Evolutionary conservation across 1,284 basidiomycete species (phyloP).

Genomic region (Schizophyllum amplum): DNA sequence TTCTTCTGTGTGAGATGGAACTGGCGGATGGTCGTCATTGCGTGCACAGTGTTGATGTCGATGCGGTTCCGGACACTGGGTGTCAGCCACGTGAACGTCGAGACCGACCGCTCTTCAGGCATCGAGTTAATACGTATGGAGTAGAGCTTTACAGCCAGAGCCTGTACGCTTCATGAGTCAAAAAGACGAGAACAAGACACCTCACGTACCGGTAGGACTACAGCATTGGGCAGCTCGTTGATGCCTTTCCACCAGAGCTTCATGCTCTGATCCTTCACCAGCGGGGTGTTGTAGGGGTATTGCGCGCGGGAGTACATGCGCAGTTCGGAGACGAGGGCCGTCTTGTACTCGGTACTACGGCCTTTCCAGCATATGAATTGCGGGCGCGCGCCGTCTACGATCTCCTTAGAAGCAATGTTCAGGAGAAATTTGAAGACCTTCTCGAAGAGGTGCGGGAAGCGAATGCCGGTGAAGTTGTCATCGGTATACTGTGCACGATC

Average conservation of each 20-base stretch:
- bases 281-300: slow-evolving; percentile 16
- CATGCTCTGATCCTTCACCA: slow-evolving; percentile 4
- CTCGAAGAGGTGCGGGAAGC: slow-evolving; percentile 11
- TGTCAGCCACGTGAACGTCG: slow-evolving; percentile 25
- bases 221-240: slow-evolving; percentile 6
- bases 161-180: background rate
- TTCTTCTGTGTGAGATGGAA: no score
- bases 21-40: background rate
- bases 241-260: slow-evolving; percentile 14
- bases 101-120: slow-evolving; percentile 25
- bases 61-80: slow-evolving; percentile 10
- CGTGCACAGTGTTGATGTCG: background rate
- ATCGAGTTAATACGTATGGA: slow-evolving; percentile 23
- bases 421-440: slow-evolving; percentile 13
- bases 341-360: slow-evolving; percentile 12
- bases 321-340: slow-evolving; percentile 11
- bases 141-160: slow-evolving; percentile 16
- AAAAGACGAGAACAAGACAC: slow-evolving; percentile 1
- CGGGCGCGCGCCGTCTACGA: slow-evolving; percentile 10
- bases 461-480: slow-evolving; percentile 10
- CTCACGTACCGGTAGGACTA: slow-evolving; percentile 14
- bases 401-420: slow-evolving; percentile 11
- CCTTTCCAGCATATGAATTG: slow-evolving; percentile 15
- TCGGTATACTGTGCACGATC: slow-evolving; percentile 1
- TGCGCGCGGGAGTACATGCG: slow-evolving; percentile 14